Conservation (phyloP, 805 yeast species). For the Cyberlindnera sargentensis region DNA sequence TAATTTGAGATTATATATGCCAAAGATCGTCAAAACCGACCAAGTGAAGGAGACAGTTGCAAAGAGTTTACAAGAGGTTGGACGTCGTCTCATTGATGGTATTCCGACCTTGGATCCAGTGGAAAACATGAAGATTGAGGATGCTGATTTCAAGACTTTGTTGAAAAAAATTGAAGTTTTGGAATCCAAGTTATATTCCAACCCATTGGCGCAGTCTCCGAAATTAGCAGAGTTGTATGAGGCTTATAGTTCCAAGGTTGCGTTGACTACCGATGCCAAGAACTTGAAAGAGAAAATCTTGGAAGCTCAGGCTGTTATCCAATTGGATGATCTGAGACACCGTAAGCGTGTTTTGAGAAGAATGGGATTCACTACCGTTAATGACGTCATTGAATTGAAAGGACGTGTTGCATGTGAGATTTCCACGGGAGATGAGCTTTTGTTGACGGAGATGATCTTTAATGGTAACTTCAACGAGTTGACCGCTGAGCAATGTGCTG, state of each 20-base stretch:
- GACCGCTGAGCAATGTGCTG: conserved; percentile 85
- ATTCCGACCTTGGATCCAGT: conserved; percentile 89
- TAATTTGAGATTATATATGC: conserved; percentile 73
- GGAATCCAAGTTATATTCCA: conserved; percentile 63
- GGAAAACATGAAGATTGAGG: conserved; percentile 87
- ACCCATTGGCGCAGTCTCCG: conserved; percentile 59
- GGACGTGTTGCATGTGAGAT: conserved; percentile 98
- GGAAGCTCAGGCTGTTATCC: conserved; percentile 88
- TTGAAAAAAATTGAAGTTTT: conserved; percentile 75
- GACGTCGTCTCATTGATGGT: conserved; percentile 81
- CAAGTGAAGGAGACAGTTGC: conserved; percentile 54
- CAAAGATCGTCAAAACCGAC: conserved; percentile 60
- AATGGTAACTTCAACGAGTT: conserved; percentile 92
- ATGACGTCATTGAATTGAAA: conserved; percentile 89
- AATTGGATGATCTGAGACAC: conserved; percentile 86
- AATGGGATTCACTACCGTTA: conserved; percentile 79
- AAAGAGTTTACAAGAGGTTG: conserved; percentile 74
- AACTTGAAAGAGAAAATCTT: conserved; percentile 54
- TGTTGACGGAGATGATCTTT: conserved; percentile 87
- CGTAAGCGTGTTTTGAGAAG: conserved; percentile 91
- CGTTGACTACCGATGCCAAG: conserved; percentile 51
- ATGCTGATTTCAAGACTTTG: conserved; percentile 64
- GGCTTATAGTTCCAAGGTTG: conserved; percentile 58
- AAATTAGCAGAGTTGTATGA: conserved; percentile 57
- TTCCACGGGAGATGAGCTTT: conserved; percentile 76